Base-by-base conservation (phyloP, 2,329 filamentous ascomycete genomes). In the Helicocarpus griseus region DNA sequence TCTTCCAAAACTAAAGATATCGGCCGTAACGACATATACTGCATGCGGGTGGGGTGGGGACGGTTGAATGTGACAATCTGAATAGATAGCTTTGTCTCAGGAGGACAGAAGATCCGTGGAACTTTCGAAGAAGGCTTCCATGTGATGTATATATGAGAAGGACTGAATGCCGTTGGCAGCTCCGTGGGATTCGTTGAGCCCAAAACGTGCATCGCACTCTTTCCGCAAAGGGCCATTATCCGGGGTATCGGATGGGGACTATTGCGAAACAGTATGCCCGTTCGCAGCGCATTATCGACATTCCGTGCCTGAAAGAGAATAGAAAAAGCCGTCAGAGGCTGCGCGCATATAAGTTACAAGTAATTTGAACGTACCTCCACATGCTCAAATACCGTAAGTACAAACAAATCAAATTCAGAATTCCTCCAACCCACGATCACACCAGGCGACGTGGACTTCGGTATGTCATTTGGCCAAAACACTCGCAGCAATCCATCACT, bases 361-460 rank as follows among this genome's bases (percentile, higher is more conserved):
- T 24, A 22, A 35, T 19, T 17, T 48, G 22, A 48, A 69, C 83
- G 66, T 63, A 94, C 88, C 73, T 96, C 89, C 35, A 95, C 89
- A 73, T 93, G 87, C 64, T 95, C 87, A 55, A 98, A 73, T 44
- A 97, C 81, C 24, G 89, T 85, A 47, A 97, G 83, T 35, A 97
- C 90, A 62, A 97, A 86, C 44, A 97, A 76, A 69, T 98, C 93
- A 49, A 89, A 75, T 45, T 85, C 84, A 35, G 91, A 96, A 69
- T 98, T 98, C 63, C 86, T 83, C 89, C 91, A 98, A 63, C 93
- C 93, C 44, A 98, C 87, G 57, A 98, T 82, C 54, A 96, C 87
- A 41, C 91, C 93, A 39, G 88, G 81, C 52, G 80, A 77, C 59
- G 82, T 80, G 51, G 84, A 86, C 68, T 77, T 79, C 50, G 80